Conservation (phyloP, 805 yeast species). For the Cyberlindnera xylosilytica region DNA sequence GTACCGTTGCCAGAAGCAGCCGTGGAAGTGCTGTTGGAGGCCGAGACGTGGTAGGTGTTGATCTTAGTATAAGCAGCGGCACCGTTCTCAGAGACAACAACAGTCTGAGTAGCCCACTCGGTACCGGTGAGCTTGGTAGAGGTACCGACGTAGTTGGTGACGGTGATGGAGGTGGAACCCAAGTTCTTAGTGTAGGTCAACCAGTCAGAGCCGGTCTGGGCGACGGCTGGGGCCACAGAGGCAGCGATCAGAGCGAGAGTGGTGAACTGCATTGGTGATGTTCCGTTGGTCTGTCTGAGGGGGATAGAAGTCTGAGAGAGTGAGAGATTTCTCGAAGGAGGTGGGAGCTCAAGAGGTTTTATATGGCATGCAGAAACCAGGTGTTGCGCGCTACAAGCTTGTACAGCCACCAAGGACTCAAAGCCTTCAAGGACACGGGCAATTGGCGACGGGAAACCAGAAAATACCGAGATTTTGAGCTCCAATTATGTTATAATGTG, state of each 20-base stretch:
- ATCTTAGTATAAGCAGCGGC: conserved; percentile 3
- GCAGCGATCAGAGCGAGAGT: conserved; percentile 5
- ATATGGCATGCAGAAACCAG: background rate
- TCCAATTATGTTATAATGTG: too few relatives aligned
- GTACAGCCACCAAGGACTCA: too few relatives aligned
- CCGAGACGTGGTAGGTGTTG: background rate
- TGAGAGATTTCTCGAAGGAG: too few relatives aligned
- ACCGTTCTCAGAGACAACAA: conserved; percentile 3
- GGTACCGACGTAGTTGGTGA: conserved; percentile 6
- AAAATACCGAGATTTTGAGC: too few relatives aligned
- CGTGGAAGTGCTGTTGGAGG: background rate
- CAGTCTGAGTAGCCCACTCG: conserved; percentile 3
- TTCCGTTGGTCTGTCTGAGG: too few relatives aligned
- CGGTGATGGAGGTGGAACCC: conserved; percentile 3
- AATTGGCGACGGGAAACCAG: too few relatives aligned
- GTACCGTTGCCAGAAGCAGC: too few relatives aligned
- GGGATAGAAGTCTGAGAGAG: too few relatives aligned
- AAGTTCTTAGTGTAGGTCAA: background rate
- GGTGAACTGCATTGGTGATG: conserved; percentile 4
- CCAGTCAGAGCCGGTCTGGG: conserved; percentile 24
- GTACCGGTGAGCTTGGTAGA: conserved; percentile 3
- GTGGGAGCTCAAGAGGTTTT: background rate
- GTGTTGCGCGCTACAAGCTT: too few relatives aligned
- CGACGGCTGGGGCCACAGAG: conserved; percentile 19
- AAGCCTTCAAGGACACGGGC: too few relatives aligned